phyloP scores from a whole-genome alignment of 2,329 filamentous ascomycete species.

The Apiospora hydei region DNA sequence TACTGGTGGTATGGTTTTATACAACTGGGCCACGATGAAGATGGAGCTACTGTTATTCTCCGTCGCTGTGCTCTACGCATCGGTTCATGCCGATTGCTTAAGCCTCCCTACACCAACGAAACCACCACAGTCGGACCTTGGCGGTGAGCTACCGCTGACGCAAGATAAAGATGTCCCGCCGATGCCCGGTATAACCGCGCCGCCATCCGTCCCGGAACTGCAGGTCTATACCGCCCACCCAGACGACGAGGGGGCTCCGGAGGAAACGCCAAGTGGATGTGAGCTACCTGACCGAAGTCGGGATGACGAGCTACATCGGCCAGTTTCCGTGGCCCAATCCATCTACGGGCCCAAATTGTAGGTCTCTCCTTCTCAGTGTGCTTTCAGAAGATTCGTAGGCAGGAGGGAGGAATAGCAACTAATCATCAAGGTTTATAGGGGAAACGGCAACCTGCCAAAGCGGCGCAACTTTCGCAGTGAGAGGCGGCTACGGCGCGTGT shows the following conservation, averaged over 20 bases:
- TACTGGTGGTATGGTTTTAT: background rate
- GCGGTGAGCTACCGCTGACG: background rate
- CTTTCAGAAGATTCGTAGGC: background rate
- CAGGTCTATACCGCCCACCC: background rate
- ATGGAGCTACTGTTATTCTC: background rate
- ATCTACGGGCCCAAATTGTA: background rate
- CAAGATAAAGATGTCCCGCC: background rate
- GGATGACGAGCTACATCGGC: background rate
- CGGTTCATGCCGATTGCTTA: background rate
- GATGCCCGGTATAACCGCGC: background rate
- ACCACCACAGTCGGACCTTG: background rate
- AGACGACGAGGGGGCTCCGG: background rate
- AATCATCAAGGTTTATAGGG: background rate
- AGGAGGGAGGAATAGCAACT: background rate
- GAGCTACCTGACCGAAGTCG: background rate
- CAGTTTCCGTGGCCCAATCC: background rate
- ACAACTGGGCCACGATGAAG: background rate
- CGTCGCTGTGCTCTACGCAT: background rate
- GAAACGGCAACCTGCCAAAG: background rate
- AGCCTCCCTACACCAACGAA: background rate
- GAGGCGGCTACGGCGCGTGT: background rate
- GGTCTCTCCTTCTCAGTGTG: background rate
- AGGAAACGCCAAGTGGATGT: slow-evolving; percentile 6
- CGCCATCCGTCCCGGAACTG: background rate
- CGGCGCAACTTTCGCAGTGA: background rate